Percentiles rank a stretch among this genome's conserved stretches.
phyloP scores from a whole-genome alignment of 2,329 filamentous ascomycete genomes.

The Sclerotinia borealis region DNA sequence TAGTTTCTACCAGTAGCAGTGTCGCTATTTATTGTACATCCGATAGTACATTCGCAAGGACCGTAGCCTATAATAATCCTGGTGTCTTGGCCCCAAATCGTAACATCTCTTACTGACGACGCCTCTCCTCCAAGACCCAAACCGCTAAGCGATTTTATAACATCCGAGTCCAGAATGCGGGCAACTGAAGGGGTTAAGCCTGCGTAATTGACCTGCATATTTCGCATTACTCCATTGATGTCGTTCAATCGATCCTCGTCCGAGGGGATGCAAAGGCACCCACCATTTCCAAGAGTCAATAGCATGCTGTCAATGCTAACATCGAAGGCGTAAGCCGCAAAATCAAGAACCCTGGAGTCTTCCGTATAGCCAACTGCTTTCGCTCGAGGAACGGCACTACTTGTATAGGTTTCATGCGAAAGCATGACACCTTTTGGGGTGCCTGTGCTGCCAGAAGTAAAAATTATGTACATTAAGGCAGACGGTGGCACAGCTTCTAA shows the following conservation, averaged over 20 bases:
- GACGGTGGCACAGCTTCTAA: slow-evolving; percentile 3
- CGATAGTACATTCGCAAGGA: slow-evolving; percentile 28
- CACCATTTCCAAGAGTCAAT: slow-evolving; percentile 36
- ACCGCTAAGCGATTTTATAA: slow-evolving; percentile 22
- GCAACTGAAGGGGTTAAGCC: slow-evolving; percentile 30
- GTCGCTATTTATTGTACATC: slow-evolving; percentile 8
- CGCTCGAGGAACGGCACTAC: slow-evolving; percentile 13
- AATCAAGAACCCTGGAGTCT: slow-evolving; percentile 23
- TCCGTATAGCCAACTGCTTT: slow-evolving; percentile 7
- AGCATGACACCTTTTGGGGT: slow-evolving; percentile 28
- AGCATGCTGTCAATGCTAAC: slow-evolving; percentile 28
- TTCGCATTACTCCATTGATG: slow-evolving; percentile 30
- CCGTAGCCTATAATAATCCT: slow-evolving; percentile 40
- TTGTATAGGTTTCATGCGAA: slow-evolving; percentile 16
- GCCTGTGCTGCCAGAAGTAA: slow-evolving; percentile 31
- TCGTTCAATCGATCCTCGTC: slow-evolving; percentile 36
- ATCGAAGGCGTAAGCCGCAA: slow-evolving; percentile 37
- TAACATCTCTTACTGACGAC: slow-evolving; percentile 35
- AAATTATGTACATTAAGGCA: slow-evolving; percentile 21
- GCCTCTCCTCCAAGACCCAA: slow-evolving; percentile 30
- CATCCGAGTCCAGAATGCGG: slow-evolving; percentile 22
- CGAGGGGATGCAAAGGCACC: slow-evolving; percentile 37
- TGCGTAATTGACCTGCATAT: slow-evolving; percentile 23
- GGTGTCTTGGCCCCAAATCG: slow-evolving; percentile 33
- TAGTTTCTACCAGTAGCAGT: slow-evolving; percentile 15